Base-by-base conservation (phyloP, 2,329 filamentous ascomycete genomes). In the Gyromitra esculenta region DNA sequence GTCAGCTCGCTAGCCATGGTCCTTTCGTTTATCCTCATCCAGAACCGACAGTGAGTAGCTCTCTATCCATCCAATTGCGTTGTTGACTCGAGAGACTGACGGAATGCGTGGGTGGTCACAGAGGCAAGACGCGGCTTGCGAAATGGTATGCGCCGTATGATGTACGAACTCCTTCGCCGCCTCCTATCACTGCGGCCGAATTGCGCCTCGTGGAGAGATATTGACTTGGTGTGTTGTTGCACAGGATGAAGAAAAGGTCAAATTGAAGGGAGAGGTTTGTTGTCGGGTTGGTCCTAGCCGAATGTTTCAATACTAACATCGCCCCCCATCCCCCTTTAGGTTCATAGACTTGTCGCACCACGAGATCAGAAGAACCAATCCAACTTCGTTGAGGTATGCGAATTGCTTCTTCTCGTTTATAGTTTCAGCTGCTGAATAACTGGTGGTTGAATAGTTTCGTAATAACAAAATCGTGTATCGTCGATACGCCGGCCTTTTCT, bases 61-160 rank as follows among this genome's bases (percentile, higher is more conserved):
- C 59, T 41, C 13, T 54, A 1, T 21, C n/a, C 57, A 8, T 59
- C 35, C 37, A 7, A 37, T 39, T 64, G 11, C 13, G n/a, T 37
- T 52, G n/a, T 37, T 52, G 21, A n/a, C 64, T 35, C 39, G n/a
- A 50, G n/a, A 31, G 25, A 50, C 62, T 77, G 54, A 69, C 45
- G 15, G 11, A n/a, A 50, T 37, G 41, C 52, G 52, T 35, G 59
- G 62, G 18, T 21, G 15, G 43, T 80, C 79, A 41, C 80, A 97
- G 95, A 88, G 96, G 96, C 85, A 99, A 99, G 87, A 99, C 96
- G 81, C 92, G 96, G 81, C 89, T 99, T 79, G 96, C 96, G 80
- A 99, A 99, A 86, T 99, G 95, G 95, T 99, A 99, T 87, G 93
- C 92, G 80, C 95, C 96, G 78, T 99, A 97, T 87, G 96, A 91